Conservation (phyloP, 2,329 filamentous ascomycete species). For the Colletotrichum siamense region DNA sequence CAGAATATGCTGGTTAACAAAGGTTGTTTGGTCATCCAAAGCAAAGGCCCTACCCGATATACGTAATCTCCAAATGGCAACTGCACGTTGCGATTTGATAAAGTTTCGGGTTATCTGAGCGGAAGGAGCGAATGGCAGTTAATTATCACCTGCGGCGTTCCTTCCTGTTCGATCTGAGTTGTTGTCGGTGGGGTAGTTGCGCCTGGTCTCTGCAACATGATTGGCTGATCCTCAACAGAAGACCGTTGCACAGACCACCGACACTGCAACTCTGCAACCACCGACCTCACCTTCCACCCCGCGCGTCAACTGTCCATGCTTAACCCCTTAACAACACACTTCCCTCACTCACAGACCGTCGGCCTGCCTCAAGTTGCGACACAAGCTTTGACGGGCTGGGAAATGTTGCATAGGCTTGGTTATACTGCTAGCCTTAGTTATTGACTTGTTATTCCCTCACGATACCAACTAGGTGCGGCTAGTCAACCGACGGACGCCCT, state of each 20-base stretch:
- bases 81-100: background rate
- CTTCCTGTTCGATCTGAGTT: background rate
- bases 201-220: background rate
- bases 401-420: background rate
- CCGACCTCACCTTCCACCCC: background rate
- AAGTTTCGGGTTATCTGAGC: background rate
- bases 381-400: background rate
- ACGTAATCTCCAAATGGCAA: no score
- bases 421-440: fast-evolving
- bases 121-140: background rate
- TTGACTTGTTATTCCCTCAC: background rate
- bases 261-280: background rate
- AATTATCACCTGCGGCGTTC: background rate
- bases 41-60: no score
- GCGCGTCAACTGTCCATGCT: background rate
- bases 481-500: background rate
- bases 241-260: background rate
- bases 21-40: no score
- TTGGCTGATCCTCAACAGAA: background rate
- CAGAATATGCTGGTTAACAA: no score
- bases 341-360: background rate
- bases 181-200: background rate
- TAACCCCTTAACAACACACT: background rate
- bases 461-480: background rate
- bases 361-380: background rate